Percentiles rank a stretch among this genome's conserved stretches.
Conservation (phyloP, 2,329 filamentous ascomycete species). For the Xylariales sp. region DNA sequence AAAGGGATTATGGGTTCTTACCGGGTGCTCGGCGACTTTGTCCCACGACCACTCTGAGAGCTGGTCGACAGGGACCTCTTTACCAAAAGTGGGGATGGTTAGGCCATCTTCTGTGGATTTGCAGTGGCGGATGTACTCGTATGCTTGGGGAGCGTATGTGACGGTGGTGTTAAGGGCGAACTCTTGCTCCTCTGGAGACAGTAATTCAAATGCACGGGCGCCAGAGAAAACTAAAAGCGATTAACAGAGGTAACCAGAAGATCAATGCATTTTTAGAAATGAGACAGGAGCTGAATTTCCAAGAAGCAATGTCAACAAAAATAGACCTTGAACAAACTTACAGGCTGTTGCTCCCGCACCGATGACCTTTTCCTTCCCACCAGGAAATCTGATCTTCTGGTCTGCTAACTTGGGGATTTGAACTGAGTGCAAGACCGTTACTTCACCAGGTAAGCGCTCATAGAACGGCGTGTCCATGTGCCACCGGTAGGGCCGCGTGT, state of each 20-base stretch:
- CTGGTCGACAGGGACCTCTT: neutral
- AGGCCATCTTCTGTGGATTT: neutral
- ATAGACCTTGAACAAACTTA: neutral
- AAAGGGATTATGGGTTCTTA: too few relatives aligned
- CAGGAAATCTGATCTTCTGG: slow-evolving; percentile 1
- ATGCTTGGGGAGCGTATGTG: neutral
- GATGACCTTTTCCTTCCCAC: neutral
- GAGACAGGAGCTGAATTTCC: too few relatives aligned
- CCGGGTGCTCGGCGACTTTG: neutral
- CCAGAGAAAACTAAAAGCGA: neutral
- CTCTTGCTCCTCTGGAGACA: neutral
- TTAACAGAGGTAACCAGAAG: neutral
- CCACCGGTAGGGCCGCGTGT: slow-evolving; percentile 2
- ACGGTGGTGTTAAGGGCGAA: slow-evolving; percentile 1
- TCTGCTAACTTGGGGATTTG: slow-evolving; percentile 2
- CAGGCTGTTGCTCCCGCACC: slow-evolving; percentile 2
- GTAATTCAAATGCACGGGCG: slow-evolving; percentile 1
- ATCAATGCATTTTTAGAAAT: neutral
- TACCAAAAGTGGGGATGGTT: neutral
- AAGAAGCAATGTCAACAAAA: too few relatives aligned
- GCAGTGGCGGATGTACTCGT: neutral
- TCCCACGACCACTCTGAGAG: slow-evolving; percentile 1
- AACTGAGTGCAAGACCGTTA: slow-evolving; percentile 1
- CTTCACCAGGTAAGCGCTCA: neutral
- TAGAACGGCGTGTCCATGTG: slow-evolving; percentile 2